Evolutionary conservation across 768 basidiomycete species (phyloP).

Genomic region (Boletellus emodensis): DNA sequence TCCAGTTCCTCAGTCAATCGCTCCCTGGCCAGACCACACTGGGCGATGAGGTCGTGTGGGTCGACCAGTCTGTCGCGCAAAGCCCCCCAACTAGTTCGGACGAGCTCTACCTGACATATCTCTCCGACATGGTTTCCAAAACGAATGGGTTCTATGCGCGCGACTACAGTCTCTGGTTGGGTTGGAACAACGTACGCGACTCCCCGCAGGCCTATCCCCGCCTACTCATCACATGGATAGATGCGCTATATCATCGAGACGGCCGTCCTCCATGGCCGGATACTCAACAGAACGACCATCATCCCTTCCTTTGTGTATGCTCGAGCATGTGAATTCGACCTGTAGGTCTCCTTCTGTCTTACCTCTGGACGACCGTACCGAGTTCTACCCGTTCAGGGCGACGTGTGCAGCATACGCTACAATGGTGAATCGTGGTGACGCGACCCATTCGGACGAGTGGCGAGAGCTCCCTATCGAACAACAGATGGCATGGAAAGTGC

Average conservation of each 20-base stretch:
- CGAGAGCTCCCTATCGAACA: constrained; percentile 33
- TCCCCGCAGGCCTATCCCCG: not conserved
- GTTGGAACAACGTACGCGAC: constrained; percentile 44
- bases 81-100: constrained; percentile 2
- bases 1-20: constrained; percentile 13
- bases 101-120: constrained; percentile 27
- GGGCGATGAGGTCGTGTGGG: constrained; percentile 12
- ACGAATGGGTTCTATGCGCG: constrained; percentile 45
- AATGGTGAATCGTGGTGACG: constrained; percentile 47
- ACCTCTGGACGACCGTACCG: not conserved
- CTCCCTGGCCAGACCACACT: constrained; percentile 11
- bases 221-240: constrained; percentile 17
- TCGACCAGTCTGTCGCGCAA: constrained; percentile 6
- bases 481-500: constrained; percentile 35
- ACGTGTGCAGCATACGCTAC: constrained; percentile 39
- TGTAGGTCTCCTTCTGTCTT: constrained; percentile 12
- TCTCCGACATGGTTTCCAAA: constrained; percentile 33
- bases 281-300: constrained; percentile 42
- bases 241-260: constrained; percentile 49
- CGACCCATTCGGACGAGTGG: constrained; percentile 38
- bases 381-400: constrained; percentile 12
- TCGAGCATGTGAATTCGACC: constrained; percentile 39
- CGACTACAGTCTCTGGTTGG: constrained; percentile 46
- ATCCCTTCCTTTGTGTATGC: constrained; percentile 47
- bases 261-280: constrained; percentile 38